A percentile compares a stretch with the other conserved stretches of the same genome.
Evolutionary conservation across 805 yeast species (phyloP).

Genomic region (Brettanomyces nanus): DNA sequence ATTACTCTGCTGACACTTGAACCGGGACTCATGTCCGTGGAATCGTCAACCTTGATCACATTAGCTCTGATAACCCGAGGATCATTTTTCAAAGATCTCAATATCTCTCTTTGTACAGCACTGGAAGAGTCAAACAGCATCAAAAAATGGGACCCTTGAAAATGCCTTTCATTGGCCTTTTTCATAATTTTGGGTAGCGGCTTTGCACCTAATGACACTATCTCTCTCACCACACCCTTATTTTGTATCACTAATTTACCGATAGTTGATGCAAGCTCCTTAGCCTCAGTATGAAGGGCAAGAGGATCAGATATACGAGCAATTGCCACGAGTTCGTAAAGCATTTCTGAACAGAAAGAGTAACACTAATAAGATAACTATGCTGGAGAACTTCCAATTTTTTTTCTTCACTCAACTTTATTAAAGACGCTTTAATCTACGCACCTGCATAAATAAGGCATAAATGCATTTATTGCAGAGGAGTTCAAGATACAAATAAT

Average conservation of each 20-base stretch:
- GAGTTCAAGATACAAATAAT: too few species aligned
- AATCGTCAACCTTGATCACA: slow-evolving; percentile 55
- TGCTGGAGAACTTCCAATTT: background rate
- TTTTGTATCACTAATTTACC: slow-evolving; percentile 79
- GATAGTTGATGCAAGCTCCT: slow-evolving; percentile 48
- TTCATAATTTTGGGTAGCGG: slow-evolving; percentile 74
- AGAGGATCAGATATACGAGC: slow-evolving; percentile 67
- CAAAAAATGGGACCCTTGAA: slow-evolving; percentile 82
- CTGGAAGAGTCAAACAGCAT: slow-evolving; percentile 83
- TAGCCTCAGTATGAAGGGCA: slow-evolving; percentile 50
- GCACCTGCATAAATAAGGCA: too few species aligned
- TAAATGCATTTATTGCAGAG: too few species aligned
- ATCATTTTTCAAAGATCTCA: slow-evolving; percentile 73
- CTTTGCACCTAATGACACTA: slow-evolving; percentile 70
- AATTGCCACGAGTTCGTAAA: slow-evolving; percentile 84
- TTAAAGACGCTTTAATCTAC: too few species aligned
- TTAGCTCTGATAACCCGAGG: slow-evolving; percentile 84
- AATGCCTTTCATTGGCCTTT: slow-evolving; percentile 82
- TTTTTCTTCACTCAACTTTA: background rate
- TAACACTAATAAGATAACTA: too few species aligned
- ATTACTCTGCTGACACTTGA: slow-evolving; percentile 44
- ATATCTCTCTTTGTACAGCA: slow-evolving; percentile 77
- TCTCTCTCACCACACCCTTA: slow-evolving; percentile 88
- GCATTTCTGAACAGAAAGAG: slow-evolving; percentile 57
- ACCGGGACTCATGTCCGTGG: slow-evolving; percentile 44